Evolutionary conservation across 2,329 filamentous ascomycete genomes (phyloP), one percentile per base, ranked within the genome.

Genomic region (Coniosporium tulheliwenetii): DNA sequence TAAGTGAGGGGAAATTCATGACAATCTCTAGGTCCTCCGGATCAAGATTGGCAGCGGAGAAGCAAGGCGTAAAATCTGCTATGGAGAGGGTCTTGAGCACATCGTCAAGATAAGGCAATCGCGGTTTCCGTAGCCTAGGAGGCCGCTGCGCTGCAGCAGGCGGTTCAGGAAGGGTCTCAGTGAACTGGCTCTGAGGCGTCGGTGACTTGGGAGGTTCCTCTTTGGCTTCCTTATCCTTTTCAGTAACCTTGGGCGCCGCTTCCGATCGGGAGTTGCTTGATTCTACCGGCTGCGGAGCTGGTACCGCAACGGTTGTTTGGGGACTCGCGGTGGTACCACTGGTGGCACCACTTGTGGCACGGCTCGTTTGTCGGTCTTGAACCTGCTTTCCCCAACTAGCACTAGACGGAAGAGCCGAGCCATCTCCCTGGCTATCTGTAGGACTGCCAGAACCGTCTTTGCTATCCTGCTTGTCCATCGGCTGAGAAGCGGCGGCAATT

Each of bases 371-470:
- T 59, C 67, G 75, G 54, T 42, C 78, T 67, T 53, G 79, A 74
- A 56, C 77, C 67, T 65, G 77, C 47, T 73, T 79, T 14, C 89
- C 91, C 91, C 91, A 98, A 54, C 81, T 95, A 4, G 89, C 91
- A 3, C 87, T 86, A 1, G 87, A 85, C 2, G 91, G 93, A 35
- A 98, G 67, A n/a, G 86, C 91, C 33, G 91, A 86, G 2, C 80
- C 79, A 53, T 95, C 89, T n/a, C 73, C 77, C 51, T 69, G 43
- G 37, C 43, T 73, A 41, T 80, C 75, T 14, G 63, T 62, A 8
- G 69, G 63, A 48, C 63, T 64, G 39, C 51, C 53, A 0, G 80
- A 77, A 8, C 74, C 79, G 44, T 93, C 84, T 54, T 83, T 86
- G 59, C 81, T 87, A n/a, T 73, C 69, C 45, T 85, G 79, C 33